A percentile compares a stretch with the other conserved stretches of the same genome.
Evolutionary conservation across 768 basidiomycete genomes (phyloP).

Genomic region (Lactarius indigo): DNA sequence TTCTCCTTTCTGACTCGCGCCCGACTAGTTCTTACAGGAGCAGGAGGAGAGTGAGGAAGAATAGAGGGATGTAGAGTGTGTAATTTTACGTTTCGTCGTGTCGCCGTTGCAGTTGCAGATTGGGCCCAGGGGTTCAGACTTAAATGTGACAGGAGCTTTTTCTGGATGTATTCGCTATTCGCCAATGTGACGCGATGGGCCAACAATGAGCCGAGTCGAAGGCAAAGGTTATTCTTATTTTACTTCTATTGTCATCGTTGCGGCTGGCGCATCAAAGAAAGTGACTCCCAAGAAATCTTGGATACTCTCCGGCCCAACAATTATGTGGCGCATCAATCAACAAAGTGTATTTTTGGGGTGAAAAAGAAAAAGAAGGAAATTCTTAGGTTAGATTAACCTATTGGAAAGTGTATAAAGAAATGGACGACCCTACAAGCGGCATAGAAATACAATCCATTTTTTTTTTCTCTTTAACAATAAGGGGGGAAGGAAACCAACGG

Average conservation of each 20-base stretch:
- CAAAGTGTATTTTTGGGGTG: background rate
- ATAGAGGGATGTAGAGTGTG: conserved; percentile 36
- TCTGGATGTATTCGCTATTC: conserved; percentile 2
- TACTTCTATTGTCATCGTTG: background rate
- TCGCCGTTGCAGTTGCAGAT: conserved; percentile 2
- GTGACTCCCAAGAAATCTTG: no score
- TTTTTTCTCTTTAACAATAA: background rate
- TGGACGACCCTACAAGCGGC: background rate
- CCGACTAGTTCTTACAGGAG: conserved; percentile 78
- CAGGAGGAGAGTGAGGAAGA: conserved; percentile 80
- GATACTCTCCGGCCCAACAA: background rate
- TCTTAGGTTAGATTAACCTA: conserved; percentile 15
- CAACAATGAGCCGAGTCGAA: background rate
- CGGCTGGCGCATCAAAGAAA: background rate
- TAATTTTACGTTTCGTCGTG: conserved; percentile 14
- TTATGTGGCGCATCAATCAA: background rate
- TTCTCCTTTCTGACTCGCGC: background rate
- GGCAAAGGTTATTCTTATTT: background rate
- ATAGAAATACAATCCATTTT: background rate
- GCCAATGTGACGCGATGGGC: background rate
- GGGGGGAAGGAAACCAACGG: background rate
- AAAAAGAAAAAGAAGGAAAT: background rate
- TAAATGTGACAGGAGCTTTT: background rate
- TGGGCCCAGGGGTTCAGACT: conserved; percentile 1
- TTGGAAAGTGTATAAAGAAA: background rate